Evolutionary conservation across 768 basidiomycete genomes (phyloP), one percentile per base, ranked within the genome.

Genomic region (Roridomyces roridus): DNA sequence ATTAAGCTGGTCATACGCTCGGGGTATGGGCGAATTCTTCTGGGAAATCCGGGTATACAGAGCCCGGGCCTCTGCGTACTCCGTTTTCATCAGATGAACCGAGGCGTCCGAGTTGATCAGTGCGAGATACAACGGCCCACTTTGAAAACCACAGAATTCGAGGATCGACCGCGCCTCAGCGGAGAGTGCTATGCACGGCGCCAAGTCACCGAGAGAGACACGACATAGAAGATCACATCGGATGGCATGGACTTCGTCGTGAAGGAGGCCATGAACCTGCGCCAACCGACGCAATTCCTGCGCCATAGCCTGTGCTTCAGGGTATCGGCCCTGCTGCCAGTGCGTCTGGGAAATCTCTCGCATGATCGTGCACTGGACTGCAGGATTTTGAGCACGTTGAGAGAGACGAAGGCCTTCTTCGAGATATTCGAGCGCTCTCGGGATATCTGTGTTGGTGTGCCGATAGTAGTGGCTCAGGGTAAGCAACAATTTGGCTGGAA

Each of bases 41-140:
- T 31, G 25, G 25, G 5, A 36, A 5, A 49, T 60, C 9, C 24
- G n/a, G 1, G 49, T 45, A 44, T 55, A 60, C 9, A 60, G 10
- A 2, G 43, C 44, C 35, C 54, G 29, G 3, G 59, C 34, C 23
- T 60, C 53, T 14, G 42, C n/a, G 35, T 55, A 60, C 34, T 60
- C 59, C 2, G 59, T 55, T 24, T 60, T 60, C 11, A 51, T 47
- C 21, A 51, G 21, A n/a, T 60, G 59, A 4, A 60, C 59, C 7
- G 51, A 23, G 3, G 59, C 59, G 24, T 60, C 39, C 31, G 47
- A 50, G 39, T 34, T 29, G 7, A 55, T 0, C 5, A 60, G 43
- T 2, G 37, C 14, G 20, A 51, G 59, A 43, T 60, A 42, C 14
- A 54, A 18, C 1, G 6, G 2, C 6, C 21, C 18, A 1, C 52